phyloP scores from a whole-genome alignment of 2,329 filamentous ascomycete species.

The Cyphellophora europaea region DNA sequence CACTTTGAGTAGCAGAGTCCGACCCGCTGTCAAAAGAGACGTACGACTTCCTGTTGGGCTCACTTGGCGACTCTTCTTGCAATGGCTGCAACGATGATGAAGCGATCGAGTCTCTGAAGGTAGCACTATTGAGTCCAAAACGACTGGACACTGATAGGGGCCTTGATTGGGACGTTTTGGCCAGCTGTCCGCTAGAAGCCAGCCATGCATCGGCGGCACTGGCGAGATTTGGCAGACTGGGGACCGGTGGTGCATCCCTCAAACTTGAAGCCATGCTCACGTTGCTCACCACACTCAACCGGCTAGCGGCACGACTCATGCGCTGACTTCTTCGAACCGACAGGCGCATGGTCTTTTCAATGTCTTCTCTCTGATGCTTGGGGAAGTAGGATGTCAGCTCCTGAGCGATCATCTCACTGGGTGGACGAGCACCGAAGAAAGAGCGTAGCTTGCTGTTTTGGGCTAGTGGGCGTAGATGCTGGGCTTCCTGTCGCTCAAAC shows the following conservation, averaged over 20 bases:
- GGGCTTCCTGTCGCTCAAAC: conserved; percentile 31
- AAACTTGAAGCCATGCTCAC: conserved; percentile 87
- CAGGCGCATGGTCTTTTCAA: conserved; percentile 88
- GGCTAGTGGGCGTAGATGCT: conserved; percentile 14
- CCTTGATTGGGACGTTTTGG: conserved; percentile 36
- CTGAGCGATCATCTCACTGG: conserved; percentile 93
- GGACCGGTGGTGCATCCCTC: conserved; percentile 87
- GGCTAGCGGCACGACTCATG: conserved; percentile 84
- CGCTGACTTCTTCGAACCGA: conserved; percentile 85
- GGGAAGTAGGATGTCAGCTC: conserved; percentile 97
- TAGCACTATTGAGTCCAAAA: conserved; percentile 48
- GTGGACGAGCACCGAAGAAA: conserved; percentile 86
- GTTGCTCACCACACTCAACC: conserved; percentile 87
- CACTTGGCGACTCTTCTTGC: conserved; percentile 78
- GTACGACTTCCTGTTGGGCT: conserved; percentile 89
- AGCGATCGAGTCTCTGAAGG: conserved; percentile 77
- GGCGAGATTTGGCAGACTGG: conserved; percentile 54
- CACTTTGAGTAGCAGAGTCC: conserved; percentile 61
- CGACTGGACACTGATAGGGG: conserved; percentile 46
- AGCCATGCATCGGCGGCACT: conserved; percentile 78
- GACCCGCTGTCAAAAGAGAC: conserved; percentile 58
- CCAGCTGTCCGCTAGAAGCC: conserved; percentile 45
- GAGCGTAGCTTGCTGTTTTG: conserved; percentile 34
- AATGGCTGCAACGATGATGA: conserved; percentile 83
- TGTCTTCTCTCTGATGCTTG: conserved; percentile 84